phyloP scores from a whole-genome alignment of 441 rosid genomes.

The Erodium chrysanthum region DNA sequence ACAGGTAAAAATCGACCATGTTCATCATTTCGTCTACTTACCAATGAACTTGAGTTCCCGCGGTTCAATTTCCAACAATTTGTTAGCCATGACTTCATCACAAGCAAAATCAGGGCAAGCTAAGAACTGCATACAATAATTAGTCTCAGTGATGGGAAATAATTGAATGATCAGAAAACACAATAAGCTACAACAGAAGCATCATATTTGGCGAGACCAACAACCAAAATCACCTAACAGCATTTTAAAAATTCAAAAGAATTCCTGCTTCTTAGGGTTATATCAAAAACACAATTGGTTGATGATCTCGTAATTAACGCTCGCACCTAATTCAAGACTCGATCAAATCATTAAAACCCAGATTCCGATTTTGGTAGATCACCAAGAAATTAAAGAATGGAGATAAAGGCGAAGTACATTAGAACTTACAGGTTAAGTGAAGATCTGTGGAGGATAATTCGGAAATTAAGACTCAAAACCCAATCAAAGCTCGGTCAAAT shows the following conservation, averaged over 20 bases:
- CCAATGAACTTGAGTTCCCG: slow-evolving; percentile 35
- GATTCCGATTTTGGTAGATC: background rate
- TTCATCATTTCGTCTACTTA: slow-evolving; percentile 11
- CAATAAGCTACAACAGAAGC: background rate
- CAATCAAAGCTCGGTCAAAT: no score
- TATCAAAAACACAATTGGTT: no score
- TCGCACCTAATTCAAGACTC: background rate
- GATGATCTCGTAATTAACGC: no score
- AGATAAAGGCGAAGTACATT: background rate
- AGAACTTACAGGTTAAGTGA: background rate
- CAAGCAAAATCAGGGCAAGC: background rate
- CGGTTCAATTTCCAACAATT: slow-evolving; percentile 40
- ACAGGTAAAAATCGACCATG: background rate
- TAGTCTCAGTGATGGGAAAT: background rate
- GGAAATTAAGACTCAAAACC: no score
- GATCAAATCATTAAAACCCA: background rate
- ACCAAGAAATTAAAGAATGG: background rate
- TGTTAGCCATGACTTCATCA: slow-evolving; percentile 13
- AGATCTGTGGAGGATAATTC: background rate
- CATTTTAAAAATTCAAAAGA: background rate
- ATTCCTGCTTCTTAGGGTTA: background rate
- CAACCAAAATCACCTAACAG: background rate
- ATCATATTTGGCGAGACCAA: background rate
- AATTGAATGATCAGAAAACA: background rate
- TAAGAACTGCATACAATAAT: background rate